These are phyloP conservation scores for Diaporthe ilicicola DNA, from an alignment of 2,329 filamentous ascomycete genomes.

Conservation along the genomic window DNA sequence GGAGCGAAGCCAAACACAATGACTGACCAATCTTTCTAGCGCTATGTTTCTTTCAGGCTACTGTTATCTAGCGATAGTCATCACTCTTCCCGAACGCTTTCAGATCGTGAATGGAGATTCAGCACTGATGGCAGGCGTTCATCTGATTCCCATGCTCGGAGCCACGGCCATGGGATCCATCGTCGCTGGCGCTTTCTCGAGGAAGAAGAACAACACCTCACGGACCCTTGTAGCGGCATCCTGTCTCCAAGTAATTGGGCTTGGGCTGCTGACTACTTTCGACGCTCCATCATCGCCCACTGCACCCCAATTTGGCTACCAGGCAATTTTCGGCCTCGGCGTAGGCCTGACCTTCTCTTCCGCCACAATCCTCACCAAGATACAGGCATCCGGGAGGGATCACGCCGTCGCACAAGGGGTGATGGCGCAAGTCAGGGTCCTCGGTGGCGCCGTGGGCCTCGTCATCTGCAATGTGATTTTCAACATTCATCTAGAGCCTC, in stretches of 20 bases:
- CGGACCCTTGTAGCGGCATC: conserved; percentile 59
- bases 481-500: conserved; percentile 51
- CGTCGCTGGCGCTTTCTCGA: conserved; percentile 61
- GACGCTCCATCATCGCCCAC: conserved; percentile 42
- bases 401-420: conserved; percentile 67
- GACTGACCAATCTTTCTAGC: conserved; percentile 42
- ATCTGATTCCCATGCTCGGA: conserved; percentile 66
- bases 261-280: conserved; percentile 59
- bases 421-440: conserved; percentile 66
- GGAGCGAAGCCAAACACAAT: neutral
- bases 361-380: conserved; percentile 65
- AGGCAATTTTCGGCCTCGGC: conserved; percentile 65
- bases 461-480: conserved; percentile 67
- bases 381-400: conserved; percentile 58
- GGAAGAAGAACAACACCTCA: conserved; percentile 62
- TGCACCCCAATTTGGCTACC: conserved; percentile 60
- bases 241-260: conserved; percentile 60
- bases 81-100: conserved; percentile 67
- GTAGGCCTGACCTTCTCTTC: conserved; percentile 66
- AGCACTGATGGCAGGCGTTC: conserved; percentile 62
- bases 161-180: conserved; percentile 66
- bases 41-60: conserved; percentile 66
- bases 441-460: conserved; percentile 68
- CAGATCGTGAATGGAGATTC: conserved; percentile 65
- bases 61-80: conserved; percentile 65